A percentile compares a stretch with the other conserved stretches of the same genome.
phyloP scores from a whole-genome alignment of 345 rosid genomes.

The Trapa incisa region DNA sequence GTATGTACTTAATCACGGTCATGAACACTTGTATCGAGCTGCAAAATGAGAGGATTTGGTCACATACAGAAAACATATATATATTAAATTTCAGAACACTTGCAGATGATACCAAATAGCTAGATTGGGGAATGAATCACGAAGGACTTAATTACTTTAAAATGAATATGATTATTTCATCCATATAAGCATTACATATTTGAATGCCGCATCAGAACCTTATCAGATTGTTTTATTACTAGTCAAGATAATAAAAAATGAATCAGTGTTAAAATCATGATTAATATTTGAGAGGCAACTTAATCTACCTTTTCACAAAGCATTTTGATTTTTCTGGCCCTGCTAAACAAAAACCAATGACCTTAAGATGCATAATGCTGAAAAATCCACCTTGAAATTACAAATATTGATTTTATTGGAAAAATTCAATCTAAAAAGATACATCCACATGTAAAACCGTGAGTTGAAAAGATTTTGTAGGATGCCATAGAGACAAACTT shows the following conservation, averaged over 20 bases:
- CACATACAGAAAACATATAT: background rate
- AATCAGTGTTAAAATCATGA: too few relatives aligned
- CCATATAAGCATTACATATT: too few relatives aligned
- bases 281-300: too few relatives aligned
- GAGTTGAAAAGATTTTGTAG: background rate
- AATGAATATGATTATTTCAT: too few relatives aligned
- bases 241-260: too few relatives aligned
- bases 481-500: background rate
- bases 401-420: background rate
- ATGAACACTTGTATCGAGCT: slow-evolving; percentile 80
- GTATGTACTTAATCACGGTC: slow-evolving; percentile 77
- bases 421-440: background rate
- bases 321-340: background rate
- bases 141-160: too few relatives aligned
- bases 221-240: too few relatives aligned
- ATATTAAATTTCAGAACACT: background rate
- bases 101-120: background rate
- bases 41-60: slow-evolving; percentile 13
- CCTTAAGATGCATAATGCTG: background rate
- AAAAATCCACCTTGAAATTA: background rate
- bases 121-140: too few relatives aligned
- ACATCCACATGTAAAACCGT: background rate
- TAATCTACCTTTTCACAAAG: background rate
- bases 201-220: too few relatives aligned
- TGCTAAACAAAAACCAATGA: background rate